phyloP scores from a whole-genome alignment of 2,329 filamentous ascomycete genomes.

The Aspergillus pseudoterreus region DNA sequence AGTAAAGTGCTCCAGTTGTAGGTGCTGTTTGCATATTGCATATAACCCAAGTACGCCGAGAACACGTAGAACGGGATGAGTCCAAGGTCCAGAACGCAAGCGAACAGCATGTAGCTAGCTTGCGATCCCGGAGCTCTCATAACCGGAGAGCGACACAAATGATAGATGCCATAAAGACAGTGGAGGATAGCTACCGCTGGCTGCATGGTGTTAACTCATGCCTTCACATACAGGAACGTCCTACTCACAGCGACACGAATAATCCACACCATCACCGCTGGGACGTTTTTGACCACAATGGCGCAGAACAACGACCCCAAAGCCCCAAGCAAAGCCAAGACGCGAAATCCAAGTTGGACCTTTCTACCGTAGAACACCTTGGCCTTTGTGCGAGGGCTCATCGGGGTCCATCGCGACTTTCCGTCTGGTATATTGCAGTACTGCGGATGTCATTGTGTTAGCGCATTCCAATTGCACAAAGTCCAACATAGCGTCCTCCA shows the following conservation, averaged over 20 bases:
- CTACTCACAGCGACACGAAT: slow-evolving; percentile 68
- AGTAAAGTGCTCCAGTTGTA: slow-evolving; percentile 68
- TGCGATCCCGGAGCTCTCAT: slow-evolving; percentile 73
- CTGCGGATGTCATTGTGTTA: slow-evolving; percentile 21
- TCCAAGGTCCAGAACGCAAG: slow-evolving; percentile 67
- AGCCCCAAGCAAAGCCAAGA: slow-evolving; percentile 65
- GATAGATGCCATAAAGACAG: slow-evolving; percentile 74
- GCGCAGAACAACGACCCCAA: slow-evolving; percentile 69
- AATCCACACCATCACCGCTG: slow-evolving; percentile 67
- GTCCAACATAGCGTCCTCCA: not conserved
- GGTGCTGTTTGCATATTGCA: slow-evolving; percentile 43
- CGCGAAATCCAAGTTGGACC: slow-evolving; percentile 65
- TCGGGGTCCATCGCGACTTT: slow-evolving; percentile 58
- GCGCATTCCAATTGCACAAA: not conserved
- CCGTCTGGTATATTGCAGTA: slow-evolving; percentile 58
- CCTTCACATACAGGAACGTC: not conserved
- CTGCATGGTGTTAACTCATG: slow-evolving; percentile 42
- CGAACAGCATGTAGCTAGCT: slow-evolving; percentile 85
- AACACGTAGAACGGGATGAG: slow-evolving; percentile 63
- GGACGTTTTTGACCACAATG: slow-evolving; percentile 69
- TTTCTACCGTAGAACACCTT: slow-evolving; percentile 67
- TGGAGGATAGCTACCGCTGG: slow-evolving; percentile 71
- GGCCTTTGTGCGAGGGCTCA: slow-evolving; percentile 67
- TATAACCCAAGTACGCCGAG: slow-evolving; percentile 52
- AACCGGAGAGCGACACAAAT: slow-evolving; percentile 67